Evolutionary conservation across 2,329 filamentous ascomycete species (phyloP), one percentile per base, ranked within the genome.

Genomic region (Colletotrichum australisinense): DNA sequence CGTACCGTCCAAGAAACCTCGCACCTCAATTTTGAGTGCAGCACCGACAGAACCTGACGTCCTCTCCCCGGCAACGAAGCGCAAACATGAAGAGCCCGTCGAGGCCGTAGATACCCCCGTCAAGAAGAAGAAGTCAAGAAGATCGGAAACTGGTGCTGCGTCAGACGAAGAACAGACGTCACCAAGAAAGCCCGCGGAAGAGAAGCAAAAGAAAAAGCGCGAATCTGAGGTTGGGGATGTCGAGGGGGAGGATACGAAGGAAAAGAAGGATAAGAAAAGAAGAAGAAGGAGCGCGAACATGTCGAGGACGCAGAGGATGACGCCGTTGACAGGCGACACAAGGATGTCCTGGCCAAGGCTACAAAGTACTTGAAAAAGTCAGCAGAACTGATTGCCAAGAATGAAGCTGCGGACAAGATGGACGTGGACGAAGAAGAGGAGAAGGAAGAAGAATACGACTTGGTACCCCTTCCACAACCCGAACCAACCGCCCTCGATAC

Each of bases 391-490:
- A 49, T 49, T 4, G 81, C 83, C 4, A 78, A 81, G 2, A 77
- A 80, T 1, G 76, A 78, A 35, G 78, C 79, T 42, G 77, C 80
- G n/a, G 76, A 79, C 0, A 81, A 83, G 35, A 76, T 76, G 59
- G 80, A 81, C 19, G 76, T 74, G 3, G 78, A 79, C 24, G 68
- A 63, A 0, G 80, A 58, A 24, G 77, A 78, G 19, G 81, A 84
- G 53, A 75, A 80, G 26, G 76, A 77, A 14, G 87, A 90, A 77
- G 80, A 92, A 3, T 92, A 95, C 80, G 94, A 94, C 26, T 86
- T 98, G 1, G 91, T 93, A 69, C 95, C 95, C 7, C 86, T 98
- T 24, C 95, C 95, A 8, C 95, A 98, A 77, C 95, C 94, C 14
- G 88, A 89, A 38, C 90, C 89, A 0, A 86, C 90, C 1, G 84